Conservation (phyloP, 2,329 filamentous ascomycete genomes). For the Alternaria panax region DNA sequence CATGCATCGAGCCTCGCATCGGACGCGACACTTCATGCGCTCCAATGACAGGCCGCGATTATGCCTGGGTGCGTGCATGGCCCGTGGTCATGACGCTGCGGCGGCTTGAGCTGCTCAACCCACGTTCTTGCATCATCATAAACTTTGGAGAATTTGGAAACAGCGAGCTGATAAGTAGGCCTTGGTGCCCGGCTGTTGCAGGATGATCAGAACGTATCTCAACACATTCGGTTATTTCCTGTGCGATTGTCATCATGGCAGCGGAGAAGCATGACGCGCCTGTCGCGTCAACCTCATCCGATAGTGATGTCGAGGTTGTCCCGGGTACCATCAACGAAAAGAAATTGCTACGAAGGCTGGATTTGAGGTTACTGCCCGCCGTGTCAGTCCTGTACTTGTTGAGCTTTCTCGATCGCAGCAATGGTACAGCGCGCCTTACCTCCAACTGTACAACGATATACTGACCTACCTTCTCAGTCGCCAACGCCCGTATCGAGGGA, state of each 20-base stretch:
- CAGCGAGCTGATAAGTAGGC: slow-evolving; percentile 9
- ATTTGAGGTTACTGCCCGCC: slow-evolving; percentile 51
- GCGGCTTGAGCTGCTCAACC: slow-evolving; percentile 19
- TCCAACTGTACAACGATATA: neutral
- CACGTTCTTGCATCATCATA: slow-evolving; percentile 45
- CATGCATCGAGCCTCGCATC: slow-evolving; percentile 15
- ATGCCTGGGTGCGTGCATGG: slow-evolving; percentile 4
- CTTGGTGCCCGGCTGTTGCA: neutral
- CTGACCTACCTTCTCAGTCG: slow-evolving; percentile 24
- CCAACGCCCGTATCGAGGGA: slow-evolving; percentile 57
- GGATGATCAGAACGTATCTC: neutral
- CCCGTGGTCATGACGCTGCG: slow-evolving; percentile 16
- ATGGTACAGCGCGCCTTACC: slow-evolving; percentile 25
- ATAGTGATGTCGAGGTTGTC: slow-evolving; percentile 38
- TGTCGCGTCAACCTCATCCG: slow-evolving; percentile 29
- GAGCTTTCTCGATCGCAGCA: slow-evolving; percentile 49
- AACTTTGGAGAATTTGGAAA: neutral
- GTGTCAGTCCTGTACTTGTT: slow-evolving; percentile 54
- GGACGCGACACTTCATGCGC: neutral
- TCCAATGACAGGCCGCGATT: slow-evolving; percentile 28
- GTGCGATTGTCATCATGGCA: slow-evolving; percentile 24
- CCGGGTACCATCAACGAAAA: slow-evolving; percentile 59
- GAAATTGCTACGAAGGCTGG: slow-evolving; percentile 65
- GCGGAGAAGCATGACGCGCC: slow-evolving; percentile 29
- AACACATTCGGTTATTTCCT: neutral